These are phyloP conservation scores for Candida corydali DNA, from an alignment of 805 yeast genomes.

Conservation along the genomic window DNA sequence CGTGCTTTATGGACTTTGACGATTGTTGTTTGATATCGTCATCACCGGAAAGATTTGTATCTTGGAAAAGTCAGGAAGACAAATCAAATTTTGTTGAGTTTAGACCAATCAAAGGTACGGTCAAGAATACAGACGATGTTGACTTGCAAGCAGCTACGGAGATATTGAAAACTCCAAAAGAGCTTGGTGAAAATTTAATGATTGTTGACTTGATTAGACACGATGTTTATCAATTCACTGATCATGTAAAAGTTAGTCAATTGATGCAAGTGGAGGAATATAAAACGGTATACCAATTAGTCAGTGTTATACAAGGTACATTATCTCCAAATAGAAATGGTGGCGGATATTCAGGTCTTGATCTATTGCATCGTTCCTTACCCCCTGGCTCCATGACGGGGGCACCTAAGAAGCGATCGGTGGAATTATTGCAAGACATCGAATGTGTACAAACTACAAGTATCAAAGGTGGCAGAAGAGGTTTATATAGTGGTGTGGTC, in stretches of 20 bases:
- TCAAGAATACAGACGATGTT: conserved; percentile 57
- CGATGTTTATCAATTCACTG: conserved; percentile 69
- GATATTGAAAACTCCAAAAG: conserved; percentile 79
- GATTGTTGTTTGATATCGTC: conserved; percentile 71
- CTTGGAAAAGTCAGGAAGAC: conserved; percentile 52
- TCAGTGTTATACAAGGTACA: conserved; percentile 78
- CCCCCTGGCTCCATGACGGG: conserved; percentile 99
- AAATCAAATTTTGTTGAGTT: conserved; percentile 52
- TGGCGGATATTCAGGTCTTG: conserved; percentile 60
- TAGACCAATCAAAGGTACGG: conserved; percentile 96
- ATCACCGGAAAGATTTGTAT: conserved; percentile 90
- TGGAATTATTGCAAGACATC: conserved; percentile 65
- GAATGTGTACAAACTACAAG: conserved; percentile 42
- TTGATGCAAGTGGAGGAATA: conserved; percentile 93
- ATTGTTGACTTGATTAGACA: conserved; percentile 94
- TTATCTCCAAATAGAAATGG: conserved; percentile 18
- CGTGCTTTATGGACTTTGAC: conserved; percentile 70
- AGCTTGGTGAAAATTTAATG: conserved; percentile 94
- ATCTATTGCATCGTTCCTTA: conserved; percentile 68
- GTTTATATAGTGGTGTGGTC: conserved; percentile 88
- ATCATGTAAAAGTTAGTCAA: conserved; percentile 64
- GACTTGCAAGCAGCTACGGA: conserved; percentile 54
- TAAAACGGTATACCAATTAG: conserved; percentile 84
- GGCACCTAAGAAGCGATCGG: conserved; percentile 93
- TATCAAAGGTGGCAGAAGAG: conserved; percentile 51